Percentiles rank a stretch among this genome's conserved stretches.
Evolutionary conservation across 2,329 filamentous ascomycete genomes (phyloP).

Genomic region (Pseudogymnoascus sp.): DNA sequence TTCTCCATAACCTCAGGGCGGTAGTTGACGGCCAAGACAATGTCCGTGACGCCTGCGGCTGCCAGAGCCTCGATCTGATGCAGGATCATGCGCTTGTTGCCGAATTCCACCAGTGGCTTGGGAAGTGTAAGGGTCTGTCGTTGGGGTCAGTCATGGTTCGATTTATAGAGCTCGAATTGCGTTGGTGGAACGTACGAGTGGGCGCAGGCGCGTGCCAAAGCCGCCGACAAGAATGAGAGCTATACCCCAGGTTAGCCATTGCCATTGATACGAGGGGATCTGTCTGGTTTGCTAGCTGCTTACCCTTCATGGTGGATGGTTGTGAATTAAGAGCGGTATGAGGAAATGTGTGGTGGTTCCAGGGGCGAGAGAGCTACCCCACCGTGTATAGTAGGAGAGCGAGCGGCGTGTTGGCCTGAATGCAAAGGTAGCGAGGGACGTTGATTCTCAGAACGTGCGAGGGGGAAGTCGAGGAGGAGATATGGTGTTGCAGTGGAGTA

Average conservation of each 20-base stretch:
- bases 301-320: constrained; percentile 27
- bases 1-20: constrained; percentile 96
- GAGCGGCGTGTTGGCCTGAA: neutral
- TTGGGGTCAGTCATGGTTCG: constrained; percentile 4
- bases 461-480: constrained; percentile 1
- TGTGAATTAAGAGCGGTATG: constrained; percentile 10
- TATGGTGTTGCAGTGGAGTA: neutral
- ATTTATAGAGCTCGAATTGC: neutral
- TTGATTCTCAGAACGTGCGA: neutral
- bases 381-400: neutral
- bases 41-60: constrained; percentile 88
- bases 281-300: constrained; percentile 10
- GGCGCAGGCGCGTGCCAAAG: constrained; percentile 94
- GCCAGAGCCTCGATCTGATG: constrained; percentile 96
- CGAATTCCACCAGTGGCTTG: constrained; percentile 96
- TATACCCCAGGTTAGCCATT: constrained; percentile 32
- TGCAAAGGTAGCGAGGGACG: neutral
- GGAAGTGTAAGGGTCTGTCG: constrained; percentile 85
- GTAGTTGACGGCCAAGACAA: constrained; percentile 98
- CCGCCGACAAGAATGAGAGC: constrained; percentile 98
- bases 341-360: neutral
- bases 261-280: neutral
- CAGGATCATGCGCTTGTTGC: constrained; percentile 98
- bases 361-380: constrained; percentile 6
- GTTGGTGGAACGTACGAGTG: constrained; percentile 58